These are phyloP conservation scores for Sporisorium sorghi DNA, from an alignment of 1,284 basidiomycete species.

Conservation along the genomic window DNA sequence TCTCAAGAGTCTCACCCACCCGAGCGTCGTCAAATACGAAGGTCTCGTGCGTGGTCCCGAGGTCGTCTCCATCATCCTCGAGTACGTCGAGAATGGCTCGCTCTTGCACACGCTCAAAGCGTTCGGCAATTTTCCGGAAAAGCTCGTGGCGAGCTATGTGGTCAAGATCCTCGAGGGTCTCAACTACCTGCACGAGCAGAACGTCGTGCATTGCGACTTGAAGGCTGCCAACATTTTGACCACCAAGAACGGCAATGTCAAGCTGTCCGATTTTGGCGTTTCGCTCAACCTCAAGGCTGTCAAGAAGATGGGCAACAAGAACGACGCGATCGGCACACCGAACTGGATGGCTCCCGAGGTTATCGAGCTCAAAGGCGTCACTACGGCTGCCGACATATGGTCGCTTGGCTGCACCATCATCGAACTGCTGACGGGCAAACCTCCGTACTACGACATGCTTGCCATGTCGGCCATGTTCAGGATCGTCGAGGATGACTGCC, in stretches of 20 bases:
- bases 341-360: slow-evolving; percentile 98
- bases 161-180: slow-evolving; percentile 88
- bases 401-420: slow-evolving; percentile 92
- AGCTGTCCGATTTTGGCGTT: slow-evolving; percentile 74
- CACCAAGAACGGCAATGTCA: slow-evolving; percentile 73
- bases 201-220: slow-evolving; percentile 74
- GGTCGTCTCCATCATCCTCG: slow-evolving; percentile 70
- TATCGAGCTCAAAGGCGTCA: slow-evolving; percentile 79
- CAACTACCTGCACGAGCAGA: slow-evolving; percentile 94
- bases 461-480: slow-evolving; percentile 79
- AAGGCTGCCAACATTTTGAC: slow-evolving; percentile 75
- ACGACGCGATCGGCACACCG: slow-evolving; percentile 84
- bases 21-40: slow-evolving; percentile 95
- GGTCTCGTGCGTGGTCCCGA: slow-evolving; percentile 72
- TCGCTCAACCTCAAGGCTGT: slow-evolving; percentile 65
- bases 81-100: slow-evolving; percentile 78
- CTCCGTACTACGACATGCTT: slow-evolving; percentile 81
- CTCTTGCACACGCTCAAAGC: slow-evolving; percentile 75
- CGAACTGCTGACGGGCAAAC: slow-evolving; percentile 88
- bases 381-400: slow-evolving; percentile 80
- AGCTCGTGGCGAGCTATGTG: slow-evolving; percentile 92
- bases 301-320: slow-evolving; percentile 78
- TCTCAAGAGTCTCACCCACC: slow-evolving; percentile 94
- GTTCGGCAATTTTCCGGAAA: slow-evolving; percentile 88
- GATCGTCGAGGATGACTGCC: slow-evolving; percentile 90